Conservation (phyloP, 2,329 filamentous ascomycete genomes). For the Trichoderma oligosporum region DNA sequence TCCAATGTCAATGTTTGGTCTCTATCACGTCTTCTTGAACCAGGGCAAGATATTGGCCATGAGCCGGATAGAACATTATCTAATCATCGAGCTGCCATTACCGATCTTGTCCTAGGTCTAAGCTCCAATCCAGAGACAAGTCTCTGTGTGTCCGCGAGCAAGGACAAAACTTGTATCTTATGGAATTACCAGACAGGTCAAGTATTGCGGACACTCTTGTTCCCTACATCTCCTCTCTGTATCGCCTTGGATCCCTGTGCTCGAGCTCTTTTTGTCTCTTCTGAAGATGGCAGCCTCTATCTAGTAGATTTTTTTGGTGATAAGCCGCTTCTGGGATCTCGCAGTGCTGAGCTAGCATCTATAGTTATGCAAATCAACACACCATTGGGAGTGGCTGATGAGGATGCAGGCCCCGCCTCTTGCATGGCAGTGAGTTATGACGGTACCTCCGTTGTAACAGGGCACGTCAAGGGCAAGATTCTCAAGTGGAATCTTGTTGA, state of each 20-base stretch:
- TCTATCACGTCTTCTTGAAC: conserved; percentile 65
- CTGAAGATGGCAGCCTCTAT: conserved; percentile 76
- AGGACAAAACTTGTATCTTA: conserved; percentile 82
- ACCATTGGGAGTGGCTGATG: conserved; percentile 55
- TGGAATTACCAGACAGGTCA: conserved; percentile 87
- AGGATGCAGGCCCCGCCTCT: conserved; percentile 60
- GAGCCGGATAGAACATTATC: conserved; percentile 75
- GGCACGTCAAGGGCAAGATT: conserved; percentile 75
- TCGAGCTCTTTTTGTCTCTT: conserved; percentile 75
- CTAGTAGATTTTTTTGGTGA: conserved; percentile 67
- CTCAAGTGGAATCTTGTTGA: conserved; percentile 75
- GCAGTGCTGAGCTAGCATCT: conserved; percentile 49
- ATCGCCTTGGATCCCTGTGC: conserved; percentile 77
- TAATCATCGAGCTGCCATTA: conserved; percentile 72
- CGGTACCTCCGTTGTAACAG: conserved; percentile 73
- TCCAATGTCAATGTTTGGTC: conserved; percentile 93
- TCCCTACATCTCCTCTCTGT: conserved; percentile 69
- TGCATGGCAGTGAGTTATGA: conserved; percentile 77
- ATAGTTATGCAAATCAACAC: conserved; percentile 54
- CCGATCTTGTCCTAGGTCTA: conserved; percentile 59
- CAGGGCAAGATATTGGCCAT: conserved; percentile 50
- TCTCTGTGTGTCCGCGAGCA: conserved; percentile 77
- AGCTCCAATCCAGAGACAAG: conserved; percentile 66
- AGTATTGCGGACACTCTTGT: conserved; percentile 74
- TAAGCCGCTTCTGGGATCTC: conserved; percentile 52